Evolutionary conservation across 2,329 filamentous ascomycete genomes (phyloP).

Genomic region (Helotiales sp.): DNA sequence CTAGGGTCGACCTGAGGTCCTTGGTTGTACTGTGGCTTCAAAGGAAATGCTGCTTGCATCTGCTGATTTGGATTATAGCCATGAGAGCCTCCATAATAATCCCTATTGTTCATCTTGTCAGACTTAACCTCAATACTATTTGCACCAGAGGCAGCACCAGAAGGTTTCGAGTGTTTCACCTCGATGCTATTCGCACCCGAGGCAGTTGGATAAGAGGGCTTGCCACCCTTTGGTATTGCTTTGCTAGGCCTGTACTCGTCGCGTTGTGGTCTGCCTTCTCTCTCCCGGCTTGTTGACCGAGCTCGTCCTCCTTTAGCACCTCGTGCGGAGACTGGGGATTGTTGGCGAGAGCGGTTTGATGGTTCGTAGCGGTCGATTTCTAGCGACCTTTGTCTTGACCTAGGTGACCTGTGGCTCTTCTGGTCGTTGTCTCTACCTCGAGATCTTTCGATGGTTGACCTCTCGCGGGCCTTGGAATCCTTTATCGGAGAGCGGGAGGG

Average conservation of each 20-base stretch:
- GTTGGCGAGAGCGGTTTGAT: conserved; percentile 28
- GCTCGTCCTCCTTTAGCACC: conserved; percentile 24
- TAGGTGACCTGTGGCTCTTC: conserved; percentile 25
- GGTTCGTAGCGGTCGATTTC: conserved; percentile 32
- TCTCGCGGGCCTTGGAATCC: conserved; percentile 22
- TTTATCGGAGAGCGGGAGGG: conserved; percentile 24
- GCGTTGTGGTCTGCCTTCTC: conserved; percentile 12
- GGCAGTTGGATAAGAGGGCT: conserved; percentile 19
- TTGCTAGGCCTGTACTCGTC: conserved; percentile 31
- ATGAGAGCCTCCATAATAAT: conserved; percentile 35
- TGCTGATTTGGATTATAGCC: conserved; percentile 38
- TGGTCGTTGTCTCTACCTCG: conserved; percentile 24
- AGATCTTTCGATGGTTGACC: conserved; percentile 23
- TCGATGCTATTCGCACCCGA: conserved; percentile 37
- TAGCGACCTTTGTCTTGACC: conserved; percentile 25
- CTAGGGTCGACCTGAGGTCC: conserved; percentile 36
- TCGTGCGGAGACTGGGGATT: conserved; percentile 31
- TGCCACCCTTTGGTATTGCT: conserved; percentile 17
- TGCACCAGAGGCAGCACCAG: conserved; percentile 35
- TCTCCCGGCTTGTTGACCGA: conserved; percentile 25
- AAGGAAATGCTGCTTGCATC: conserved; percentile 38
- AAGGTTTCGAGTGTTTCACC: conserved; percentile 26
- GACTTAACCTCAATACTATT: conserved; percentile 38
- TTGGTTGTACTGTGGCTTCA: conserved; percentile 39
- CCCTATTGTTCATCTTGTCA: conserved; percentile 38